Evolutionary conservation across 2,329 filamentous ascomycete genomes (phyloP).

Genomic region (Colletotrichum zoysiae): DNA sequence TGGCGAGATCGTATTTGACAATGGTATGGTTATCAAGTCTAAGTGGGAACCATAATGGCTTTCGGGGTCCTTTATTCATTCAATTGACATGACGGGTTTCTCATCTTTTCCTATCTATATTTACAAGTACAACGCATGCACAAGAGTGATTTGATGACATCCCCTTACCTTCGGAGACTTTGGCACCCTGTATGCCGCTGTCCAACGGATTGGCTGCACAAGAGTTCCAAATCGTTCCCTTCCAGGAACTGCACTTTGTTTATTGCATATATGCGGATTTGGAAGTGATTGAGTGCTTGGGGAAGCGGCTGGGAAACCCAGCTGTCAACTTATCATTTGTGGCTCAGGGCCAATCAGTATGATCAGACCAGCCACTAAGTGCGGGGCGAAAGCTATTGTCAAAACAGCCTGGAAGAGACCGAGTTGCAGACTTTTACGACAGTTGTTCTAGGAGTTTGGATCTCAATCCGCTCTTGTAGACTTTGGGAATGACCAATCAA

Average conservation of each 20-base stretch:
- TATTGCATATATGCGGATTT: too few species aligned
- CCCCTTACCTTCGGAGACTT: conserved; percentile 51
- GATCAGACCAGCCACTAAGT: conserved; percentile 47
- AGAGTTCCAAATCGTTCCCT: too few species aligned
- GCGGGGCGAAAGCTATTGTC: too few species aligned
- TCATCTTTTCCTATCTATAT: conserved; percentile 46
- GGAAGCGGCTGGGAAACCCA: too few species aligned
- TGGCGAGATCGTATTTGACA: conserved; percentile 21
- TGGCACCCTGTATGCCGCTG: conserved; percentile 43
- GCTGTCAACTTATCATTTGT: conserved; percentile 46
- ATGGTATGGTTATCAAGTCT: conserved; percentile 20
- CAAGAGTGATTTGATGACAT: conserved; percentile 53
- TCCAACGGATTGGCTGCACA: too few species aligned
- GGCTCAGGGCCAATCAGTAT: conserved; percentile 54
- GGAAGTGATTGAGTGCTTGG: too few species aligned
- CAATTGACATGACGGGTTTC: conserved; percentile 48
- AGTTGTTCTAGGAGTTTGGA: conserved; percentile 71
- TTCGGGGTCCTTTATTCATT: conserved; percentile 49
- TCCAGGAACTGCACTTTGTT: too few species aligned
- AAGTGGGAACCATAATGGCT: conserved; percentile 23
- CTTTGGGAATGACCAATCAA: too few species aligned
- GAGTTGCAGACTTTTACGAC: conserved; percentile 56
- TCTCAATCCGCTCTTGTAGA: conserved; percentile 47
- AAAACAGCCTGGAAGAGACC: too few species aligned
- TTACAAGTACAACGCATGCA: conserved; percentile 57